phyloP scores from a whole-genome alignment of 352 stramenopile genomes.

The Plasmopara halstedii region DNA sequence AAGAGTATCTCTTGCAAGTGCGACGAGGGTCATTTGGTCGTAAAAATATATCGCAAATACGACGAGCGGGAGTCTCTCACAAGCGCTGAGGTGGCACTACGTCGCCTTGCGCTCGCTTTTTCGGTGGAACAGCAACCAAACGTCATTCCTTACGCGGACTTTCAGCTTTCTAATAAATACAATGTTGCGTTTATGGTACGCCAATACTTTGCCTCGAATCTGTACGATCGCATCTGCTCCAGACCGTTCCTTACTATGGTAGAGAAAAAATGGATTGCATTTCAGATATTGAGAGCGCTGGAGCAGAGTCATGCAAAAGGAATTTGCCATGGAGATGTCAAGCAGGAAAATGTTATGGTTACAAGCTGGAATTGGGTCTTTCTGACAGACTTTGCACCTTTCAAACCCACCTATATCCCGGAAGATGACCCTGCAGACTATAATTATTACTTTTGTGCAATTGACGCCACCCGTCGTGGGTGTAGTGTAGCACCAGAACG shows the following conservation, averaged over 20 bases:
- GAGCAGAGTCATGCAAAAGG: slow-evolving; percentile 89
- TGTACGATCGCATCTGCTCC: slow-evolving; percentile 95
- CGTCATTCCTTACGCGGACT: slow-evolving; percentile 77
- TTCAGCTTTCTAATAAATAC: slow-evolving; percentile 66
- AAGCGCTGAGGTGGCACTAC: slow-evolving; percentile 48
- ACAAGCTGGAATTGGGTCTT: slow-evolving; percentile 97
- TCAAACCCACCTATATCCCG: slow-evolving; percentile 93
- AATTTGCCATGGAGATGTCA: slow-evolving; percentile 97
- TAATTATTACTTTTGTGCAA: slow-evolving; percentile 92
- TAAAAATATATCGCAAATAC: slow-evolving; percentile 87
- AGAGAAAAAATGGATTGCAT: slow-evolving; percentile 97
- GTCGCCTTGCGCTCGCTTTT: slow-evolving; percentile 43
- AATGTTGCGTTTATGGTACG: slow-evolving; percentile 91
- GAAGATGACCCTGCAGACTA: slow-evolving; percentile 94
- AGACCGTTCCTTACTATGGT: slow-evolving; percentile 92
- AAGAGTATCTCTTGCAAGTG: slow-evolving; percentile 86
- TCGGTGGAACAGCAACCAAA: slow-evolving; percentile 71
- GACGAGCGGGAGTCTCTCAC: slow-evolving; percentile 61
- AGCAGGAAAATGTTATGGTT: slow-evolving; percentile 97
- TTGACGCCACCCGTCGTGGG: slow-evolving; percentile 76
- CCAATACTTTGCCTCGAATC: slow-evolving; percentile 94
- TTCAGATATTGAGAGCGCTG: slow-evolving; percentile 93
- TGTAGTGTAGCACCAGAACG: slow-evolving; percentile 95
- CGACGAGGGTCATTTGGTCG: slow-evolving; percentile 74
- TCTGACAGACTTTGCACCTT: slow-evolving; percentile 94